Conservation (phyloP, 495 filamentous ascomycete genomes). For the Penicillium arizonense region DNA sequence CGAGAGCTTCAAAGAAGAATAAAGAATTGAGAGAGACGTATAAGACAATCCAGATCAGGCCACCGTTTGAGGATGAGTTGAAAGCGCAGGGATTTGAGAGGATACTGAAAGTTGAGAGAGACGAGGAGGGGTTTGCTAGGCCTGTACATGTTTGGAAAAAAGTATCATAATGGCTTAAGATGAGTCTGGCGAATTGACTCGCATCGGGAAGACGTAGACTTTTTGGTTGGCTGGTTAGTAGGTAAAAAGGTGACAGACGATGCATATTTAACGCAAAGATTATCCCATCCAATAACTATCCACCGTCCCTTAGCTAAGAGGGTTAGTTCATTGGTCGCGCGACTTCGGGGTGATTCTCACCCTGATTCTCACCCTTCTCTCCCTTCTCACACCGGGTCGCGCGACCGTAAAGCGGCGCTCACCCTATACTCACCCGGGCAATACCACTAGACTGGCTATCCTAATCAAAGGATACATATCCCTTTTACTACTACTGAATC, state of each 20-base stretch:
- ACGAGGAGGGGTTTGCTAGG: constrained; percentile 29
- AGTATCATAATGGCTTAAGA: constrained; percentile 12
- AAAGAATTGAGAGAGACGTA: constrained; percentile 31
- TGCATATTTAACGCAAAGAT: neutral
- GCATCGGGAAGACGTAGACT: constrained; percentile 3
- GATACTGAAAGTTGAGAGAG: constrained; percentile 24
- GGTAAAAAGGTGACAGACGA: neutral
- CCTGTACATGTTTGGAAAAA: constrained; percentile 31
- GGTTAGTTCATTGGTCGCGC: too few species aligned
- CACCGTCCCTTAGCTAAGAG: too few species aligned
- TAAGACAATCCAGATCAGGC: constrained; percentile 25
- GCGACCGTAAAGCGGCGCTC: too few species aligned
- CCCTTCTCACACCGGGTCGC: too few species aligned
- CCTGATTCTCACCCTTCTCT: too few species aligned
- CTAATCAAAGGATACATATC: too few species aligned
- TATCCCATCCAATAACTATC: neutral
- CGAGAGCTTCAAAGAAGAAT: constrained; percentile 27
- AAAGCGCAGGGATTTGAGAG: constrained; percentile 26
- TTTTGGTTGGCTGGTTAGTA: constrained; percentile 3
- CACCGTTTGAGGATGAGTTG: constrained; percentile 26
- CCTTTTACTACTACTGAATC: too few species aligned
- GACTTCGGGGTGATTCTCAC: too few species aligned
- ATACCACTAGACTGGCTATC: too few species aligned
- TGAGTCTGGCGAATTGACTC: constrained; percentile 9
- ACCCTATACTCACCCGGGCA: too few species aligned